Evolutionary conservation across 139 green algal species (phyloP).

Genomic region (Microglena sp.): DNA sequence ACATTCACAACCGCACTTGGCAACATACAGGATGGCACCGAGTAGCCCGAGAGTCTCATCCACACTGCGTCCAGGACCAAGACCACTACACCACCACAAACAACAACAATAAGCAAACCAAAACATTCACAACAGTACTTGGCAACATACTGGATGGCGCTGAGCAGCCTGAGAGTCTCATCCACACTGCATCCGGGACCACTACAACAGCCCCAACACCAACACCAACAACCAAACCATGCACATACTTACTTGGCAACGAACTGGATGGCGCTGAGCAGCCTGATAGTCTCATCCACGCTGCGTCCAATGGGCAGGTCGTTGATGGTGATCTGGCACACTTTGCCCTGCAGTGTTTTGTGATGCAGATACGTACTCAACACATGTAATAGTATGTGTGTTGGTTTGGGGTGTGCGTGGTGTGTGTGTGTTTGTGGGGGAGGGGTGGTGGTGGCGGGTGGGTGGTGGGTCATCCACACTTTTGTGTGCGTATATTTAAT

Average conservation of each 20-base stretch:
- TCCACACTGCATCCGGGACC: constrained; percentile 86
- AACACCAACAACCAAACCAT: background rate
- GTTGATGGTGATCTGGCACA: constrained; percentile 89
- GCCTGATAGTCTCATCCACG: constrained; percentile 87
- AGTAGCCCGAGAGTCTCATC: constrained; percentile 87
- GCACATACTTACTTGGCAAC: constrained; percentile 40
- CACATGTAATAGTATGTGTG: too few relatives aligned
- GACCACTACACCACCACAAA: too few relatives aligned
- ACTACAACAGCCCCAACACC: too few relatives aligned
- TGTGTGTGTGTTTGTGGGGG: too few relatives aligned
- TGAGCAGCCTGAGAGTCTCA: constrained; percentile 80
- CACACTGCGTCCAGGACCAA: constrained; percentile 79
- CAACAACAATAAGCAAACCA: background rate
- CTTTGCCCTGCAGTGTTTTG: too few relatives aligned
- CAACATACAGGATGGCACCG: constrained; percentile 84
- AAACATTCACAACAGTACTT: constrained; percentile 29
- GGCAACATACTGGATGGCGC: constrained; percentile 83
- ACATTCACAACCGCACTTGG: constrained; percentile 23
- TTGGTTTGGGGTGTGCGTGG: too few relatives aligned
- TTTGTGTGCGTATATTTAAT: too few relatives aligned
- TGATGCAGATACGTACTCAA: too few relatives aligned
- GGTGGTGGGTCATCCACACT: too few relatives aligned
- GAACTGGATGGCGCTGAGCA: constrained; percentile 86
- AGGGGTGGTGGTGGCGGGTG: too few relatives aligned
- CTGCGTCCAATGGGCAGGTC: constrained; percentile 79